Evolutionary conservation across 2,329 filamentous ascomycete genomes (phyloP).

Genomic region (Apiospora marii): DNA sequence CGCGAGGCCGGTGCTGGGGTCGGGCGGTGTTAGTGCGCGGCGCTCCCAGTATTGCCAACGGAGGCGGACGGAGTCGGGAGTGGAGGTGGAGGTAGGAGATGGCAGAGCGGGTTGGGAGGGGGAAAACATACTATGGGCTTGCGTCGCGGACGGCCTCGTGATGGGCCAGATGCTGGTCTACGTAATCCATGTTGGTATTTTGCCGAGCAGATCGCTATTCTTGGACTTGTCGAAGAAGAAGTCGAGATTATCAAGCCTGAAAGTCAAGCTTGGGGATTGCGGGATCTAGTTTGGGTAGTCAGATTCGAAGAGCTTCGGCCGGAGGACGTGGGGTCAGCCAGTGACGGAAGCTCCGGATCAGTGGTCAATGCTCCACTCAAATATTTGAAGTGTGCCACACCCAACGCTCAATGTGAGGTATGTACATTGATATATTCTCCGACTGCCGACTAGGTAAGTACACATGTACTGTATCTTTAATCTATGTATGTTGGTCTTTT

Average conservation of each 20-base stretch:
- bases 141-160: conserved; percentile 57
- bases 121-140: conserved; percentile 43
- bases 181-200: conserved; percentile 59
- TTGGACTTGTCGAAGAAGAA: background rate
- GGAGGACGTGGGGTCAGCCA: conserved; percentile 14
- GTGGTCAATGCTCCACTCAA: background rate
- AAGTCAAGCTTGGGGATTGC: background rate
- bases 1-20: conserved; percentile 52
- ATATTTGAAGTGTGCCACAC: background rate
- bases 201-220: background rate
- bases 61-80: background rate
- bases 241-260: background rate
- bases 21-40: background rate
- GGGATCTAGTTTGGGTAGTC: conserved; percentile 7
- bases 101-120: background rate
- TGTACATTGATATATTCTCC: too few species aligned
- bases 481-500: too few species aligned
- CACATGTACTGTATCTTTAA: too few species aligned
- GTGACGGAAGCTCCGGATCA: conserved; percentile 9
- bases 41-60: conserved; percentile 26
- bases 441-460: too few species aligned
- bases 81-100: background rate
- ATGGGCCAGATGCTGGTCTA: conserved; percentile 60
- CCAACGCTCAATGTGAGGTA: too few species aligned
- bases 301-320: conserved; percentile 19